Percentiles rank a stretch among this genome's conserved stretches.
phyloP scores from a whole-genome alignment of 1,284 basidiomycete genomes.

The Naganishia sp. region DNA sequence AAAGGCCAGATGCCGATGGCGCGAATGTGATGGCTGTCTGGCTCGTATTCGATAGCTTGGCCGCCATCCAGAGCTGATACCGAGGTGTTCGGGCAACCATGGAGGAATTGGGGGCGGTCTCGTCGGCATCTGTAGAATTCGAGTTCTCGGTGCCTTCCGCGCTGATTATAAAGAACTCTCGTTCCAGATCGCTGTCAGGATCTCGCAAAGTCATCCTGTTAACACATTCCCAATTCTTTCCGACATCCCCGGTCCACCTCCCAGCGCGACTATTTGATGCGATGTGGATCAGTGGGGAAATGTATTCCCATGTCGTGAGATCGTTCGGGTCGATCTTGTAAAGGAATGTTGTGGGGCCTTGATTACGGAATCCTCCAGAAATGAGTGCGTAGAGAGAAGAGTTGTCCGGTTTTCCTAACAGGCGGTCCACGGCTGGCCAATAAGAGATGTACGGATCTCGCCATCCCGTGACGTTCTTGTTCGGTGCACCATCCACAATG shows the following conservation, averaged over 20 bases:
- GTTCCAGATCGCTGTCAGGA: conserved; percentile 11
- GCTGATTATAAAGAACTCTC: conserved; percentile 24
- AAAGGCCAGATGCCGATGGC: conserved; percentile 27
- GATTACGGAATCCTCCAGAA: conserved; percentile 33
- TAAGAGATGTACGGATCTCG: conserved; percentile 36
- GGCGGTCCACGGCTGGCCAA: conserved; percentile 35
- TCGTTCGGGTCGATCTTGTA: conserved; percentile 34
- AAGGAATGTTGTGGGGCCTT: conserved; percentile 34
- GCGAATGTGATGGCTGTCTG: not conserved
- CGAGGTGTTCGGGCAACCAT: conserved; percentile 21
- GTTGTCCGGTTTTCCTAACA: conserved; percentile 3
- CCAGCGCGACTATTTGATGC: conserved; percentile 5
- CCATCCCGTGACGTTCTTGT: conserved; percentile 34
- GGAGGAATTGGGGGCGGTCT: not conserved
- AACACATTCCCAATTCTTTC: conserved; percentile 38
- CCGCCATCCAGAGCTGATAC: conserved; percentile 22
- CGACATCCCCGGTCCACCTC: conserved; percentile 34
- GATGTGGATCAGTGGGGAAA: conserved; percentile 27
- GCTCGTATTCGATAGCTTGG: not conserved
- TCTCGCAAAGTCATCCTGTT: conserved; percentile 30
- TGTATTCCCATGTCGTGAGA: conserved; percentile 35
- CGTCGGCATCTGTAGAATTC: not conserved
- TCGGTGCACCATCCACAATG: conserved; percentile 31
- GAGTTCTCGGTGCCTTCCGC: conserved; percentile 10
- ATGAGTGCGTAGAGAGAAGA: conserved; percentile 34